Percentiles rank a stretch among this genome's conserved stretches.
Conservation (phyloP, 148 eudicot species). For the Euryodendron excelsum region DNA sequence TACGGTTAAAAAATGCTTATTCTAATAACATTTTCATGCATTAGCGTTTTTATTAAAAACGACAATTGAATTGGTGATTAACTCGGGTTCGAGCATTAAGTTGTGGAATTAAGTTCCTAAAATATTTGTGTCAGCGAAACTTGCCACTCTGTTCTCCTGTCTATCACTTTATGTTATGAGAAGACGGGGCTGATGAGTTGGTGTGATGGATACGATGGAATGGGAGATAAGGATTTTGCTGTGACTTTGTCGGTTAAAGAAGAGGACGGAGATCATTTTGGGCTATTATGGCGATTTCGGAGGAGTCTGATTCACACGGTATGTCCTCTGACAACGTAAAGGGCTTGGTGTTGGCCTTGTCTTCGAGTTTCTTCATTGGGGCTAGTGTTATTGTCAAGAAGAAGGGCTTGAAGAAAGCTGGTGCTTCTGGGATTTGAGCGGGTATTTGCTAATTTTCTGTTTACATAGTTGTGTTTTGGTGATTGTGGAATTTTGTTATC, state of each 20-base stretch:
- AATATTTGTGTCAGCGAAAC: too few relatives aligned
- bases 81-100: too few relatives aligned
- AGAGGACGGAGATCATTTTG: neutral
- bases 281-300: neutral
- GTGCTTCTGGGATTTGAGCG: constrained; percentile 41
- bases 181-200: neutral
- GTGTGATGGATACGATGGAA: neutral
- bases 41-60: too few relatives aligned
- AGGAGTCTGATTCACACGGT: constrained; percentile 26
- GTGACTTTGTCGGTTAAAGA: neutral
- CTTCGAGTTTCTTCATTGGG: constrained; percentile 48
- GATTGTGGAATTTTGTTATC: neutral
- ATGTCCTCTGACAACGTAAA: constrained; percentile 50
- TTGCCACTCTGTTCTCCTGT: too few relatives aligned
- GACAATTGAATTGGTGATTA: too few relatives aligned
- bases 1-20: too few relatives aligned
- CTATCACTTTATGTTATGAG: too few relatives aligned
- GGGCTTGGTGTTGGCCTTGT: constrained; percentile 43
- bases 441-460: constrained; percentile 19
- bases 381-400: constrained; percentile 53
- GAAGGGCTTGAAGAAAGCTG: constrained; percentile 50
- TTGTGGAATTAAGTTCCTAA: too few relatives aligned
- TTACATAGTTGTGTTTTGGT: neutral
- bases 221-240: neutral
- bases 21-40: too few relatives aligned